A percentile compares a stretch with the other conserved stretches of the same genome.
Conservation (phyloP, 495 filamentous ascomycete genomes). For the Oidiodendron maius region DNA sequence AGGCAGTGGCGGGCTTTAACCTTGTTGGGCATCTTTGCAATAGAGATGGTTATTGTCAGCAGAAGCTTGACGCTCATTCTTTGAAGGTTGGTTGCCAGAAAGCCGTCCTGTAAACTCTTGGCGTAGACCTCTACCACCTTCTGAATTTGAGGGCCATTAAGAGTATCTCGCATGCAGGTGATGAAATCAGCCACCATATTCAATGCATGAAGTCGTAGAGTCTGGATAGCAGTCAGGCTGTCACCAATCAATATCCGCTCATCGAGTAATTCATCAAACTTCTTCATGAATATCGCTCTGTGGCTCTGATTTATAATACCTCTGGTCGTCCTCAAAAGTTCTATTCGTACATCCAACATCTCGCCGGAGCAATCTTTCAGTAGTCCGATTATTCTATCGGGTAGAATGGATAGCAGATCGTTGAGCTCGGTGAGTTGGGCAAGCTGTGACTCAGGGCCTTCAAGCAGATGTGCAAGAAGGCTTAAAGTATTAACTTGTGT, state of each 20-base stretch:
- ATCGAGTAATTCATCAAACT: slow-evolving; percentile 93
- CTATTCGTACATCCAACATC: slow-evolving; percentile 88
- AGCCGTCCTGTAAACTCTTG: slow-evolving; percentile 89
- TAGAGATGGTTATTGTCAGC: slow-evolving; percentile 95
- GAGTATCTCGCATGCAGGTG: slow-evolving; percentile 85
- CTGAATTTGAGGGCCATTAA: slow-evolving; percentile 82
- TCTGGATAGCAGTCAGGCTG: slow-evolving; percentile 92
- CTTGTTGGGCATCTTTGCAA: slow-evolving; percentile 85
- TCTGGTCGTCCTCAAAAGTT: slow-evolving; percentile 89
- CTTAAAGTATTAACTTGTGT: slow-evolving; percentile 99
- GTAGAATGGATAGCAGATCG: slow-evolving; percentile 83
- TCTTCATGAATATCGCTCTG: slow-evolving; percentile 85
- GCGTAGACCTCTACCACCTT: slow-evolving; percentile 96
- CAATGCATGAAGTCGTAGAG: slow-evolving; percentile 90
- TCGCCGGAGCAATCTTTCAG: slow-evolving; percentile 91
- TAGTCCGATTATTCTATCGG: slow-evolving; percentile 88
- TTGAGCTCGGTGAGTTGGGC: slow-evolving; percentile 85
- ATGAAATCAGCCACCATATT: slow-evolving; percentile 98
- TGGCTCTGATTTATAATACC: slow-evolving; percentile 99
- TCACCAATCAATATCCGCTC: slow-evolving; percentile 92
- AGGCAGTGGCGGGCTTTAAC: slow-evolving; percentile 90
- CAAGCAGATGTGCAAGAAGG: slow-evolving; percentile 88
- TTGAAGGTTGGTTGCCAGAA: slow-evolving; percentile 97
- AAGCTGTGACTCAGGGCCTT: slow-evolving; percentile 81
- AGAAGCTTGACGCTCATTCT: slow-evolving; percentile 98